Evolutionary conservation across 108 stramenopile genomes (phyloP).

Genomic region (Nitzschia putrida): DNA sequence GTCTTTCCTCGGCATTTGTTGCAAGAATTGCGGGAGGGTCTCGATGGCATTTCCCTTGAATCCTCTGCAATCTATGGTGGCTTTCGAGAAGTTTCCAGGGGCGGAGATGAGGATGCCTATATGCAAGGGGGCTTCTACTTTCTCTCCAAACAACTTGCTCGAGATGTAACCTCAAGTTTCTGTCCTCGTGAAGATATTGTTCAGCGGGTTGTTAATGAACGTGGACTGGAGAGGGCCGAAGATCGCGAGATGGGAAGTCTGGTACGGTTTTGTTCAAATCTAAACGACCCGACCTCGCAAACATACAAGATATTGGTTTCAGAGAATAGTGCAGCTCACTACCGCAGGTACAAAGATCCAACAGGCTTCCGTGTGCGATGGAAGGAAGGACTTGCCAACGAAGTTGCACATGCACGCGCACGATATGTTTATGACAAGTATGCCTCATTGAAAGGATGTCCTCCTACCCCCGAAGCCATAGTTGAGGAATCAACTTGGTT

Average conservation of each 20-base stretch:
- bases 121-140: conserved; percentile 23
- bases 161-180: neutral
- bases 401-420: neutral
- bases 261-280: neutral
- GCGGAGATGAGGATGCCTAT: neutral
- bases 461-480: neutral
- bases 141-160: conserved; percentile 1
- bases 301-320: neutral
- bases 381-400: conserved; percentile 8
- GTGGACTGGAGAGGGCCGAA: conserved; percentile 4
- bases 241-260: conserved; percentile 11
- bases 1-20: conserved; percentile 16
- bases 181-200: neutral
- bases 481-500: neutral
- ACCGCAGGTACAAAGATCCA: neutral
- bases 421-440: neutral
- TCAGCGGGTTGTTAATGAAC: neutral
- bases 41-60: neutral
- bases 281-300: neutral
- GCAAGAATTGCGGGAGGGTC: neutral
- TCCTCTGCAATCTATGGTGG: conserved; percentile 3
- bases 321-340: neutral
- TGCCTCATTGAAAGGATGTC: neutral
- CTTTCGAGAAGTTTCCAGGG: neutral
- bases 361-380: conserved; percentile 7